Base-by-base conservation (phyloP, 805 yeast genomes). In the Deakozyma indianensis region DNA sequence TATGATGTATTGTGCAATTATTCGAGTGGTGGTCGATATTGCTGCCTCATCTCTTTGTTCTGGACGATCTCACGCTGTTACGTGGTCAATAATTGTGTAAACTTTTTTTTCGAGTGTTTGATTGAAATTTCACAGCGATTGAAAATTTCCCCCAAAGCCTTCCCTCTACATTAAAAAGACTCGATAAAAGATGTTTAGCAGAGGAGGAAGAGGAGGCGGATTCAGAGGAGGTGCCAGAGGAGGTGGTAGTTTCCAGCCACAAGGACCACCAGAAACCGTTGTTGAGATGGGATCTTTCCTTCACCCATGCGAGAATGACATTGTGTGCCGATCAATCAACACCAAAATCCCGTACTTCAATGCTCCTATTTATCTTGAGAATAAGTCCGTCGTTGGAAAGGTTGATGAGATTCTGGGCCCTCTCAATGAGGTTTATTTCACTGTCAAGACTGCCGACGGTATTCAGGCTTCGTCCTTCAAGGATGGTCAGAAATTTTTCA, bases 321-420 rank as follows among this genome's bases (percentile, higher is more conserved):
- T 92, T 61, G 95, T 92, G 47, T 92, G 97, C 70, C 84, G 88
- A 60, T 87, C 96, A 43, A 83, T 84, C 58, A 92, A 92, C 64
- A 78, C 86, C 47, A 90, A 90, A 71, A 73, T 92, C 55, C 98
- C 99, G 59, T 92, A 90, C 66, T 92, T 92, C 76, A 92, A 92
- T 68, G 99, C 99, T 23, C 98, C 98, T 62, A 88, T 92, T 57
- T 92, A 82, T 65, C 74, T 92, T 56, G 97, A 92, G 64, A 90
- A 92, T 74, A 92, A 92, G 63, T 82, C 95, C 22, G 92, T 83
- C 61, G 80, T 92, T 42, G 99, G 99, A 58, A 92, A 92, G 66
- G 95, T 92, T 48, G 99, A 92, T 64, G 99, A 92, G 72, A 92
- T 92, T 51, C 74, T 92, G 55, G 99, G 99, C 44, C 97, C 98